A percentile compares a stretch with the other conserved stretches of the same genome.
phyloP scores from a whole-genome alignment of 306 rosid species.

The Lablab purpureus region DNA sequence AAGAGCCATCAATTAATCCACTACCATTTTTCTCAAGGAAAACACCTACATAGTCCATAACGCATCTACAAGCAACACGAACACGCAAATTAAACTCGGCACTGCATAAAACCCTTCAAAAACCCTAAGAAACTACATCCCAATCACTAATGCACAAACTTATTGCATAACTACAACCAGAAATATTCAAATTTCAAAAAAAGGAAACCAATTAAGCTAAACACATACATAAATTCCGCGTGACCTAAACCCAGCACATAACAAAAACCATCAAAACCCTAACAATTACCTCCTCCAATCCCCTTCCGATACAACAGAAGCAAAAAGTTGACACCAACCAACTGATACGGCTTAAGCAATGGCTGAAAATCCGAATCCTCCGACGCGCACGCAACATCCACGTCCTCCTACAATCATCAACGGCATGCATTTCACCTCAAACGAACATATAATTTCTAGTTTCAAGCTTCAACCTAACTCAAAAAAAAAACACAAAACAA shows the following conservation, averaged over 20 bases:
- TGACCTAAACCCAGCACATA: not conserved
- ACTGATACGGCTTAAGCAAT: constrained; percentile 87
- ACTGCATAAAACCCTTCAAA: not conserved
- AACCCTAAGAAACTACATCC: not conserved
- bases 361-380: constrained; percentile 90
- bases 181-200: not conserved
- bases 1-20: constrained; percentile 13
- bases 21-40: not conserved
- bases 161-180: constrained; percentile 22
- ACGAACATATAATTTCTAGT: constrained; percentile 1
- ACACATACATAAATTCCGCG: not conserved
- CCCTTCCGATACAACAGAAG: constrained; percentile 84
- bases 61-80: not conserved
- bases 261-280: constrained; percentile 32
- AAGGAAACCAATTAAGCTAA: not conserved
- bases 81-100: not conserved
- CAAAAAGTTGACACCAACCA: constrained; percentile 96
- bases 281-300: constrained; percentile 87
- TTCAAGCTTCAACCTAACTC: not conserved
- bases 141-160: constrained; percentile 20
- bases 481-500: not conserved
- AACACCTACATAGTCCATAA: not conserved
- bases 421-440: not conserved
- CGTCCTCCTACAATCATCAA: constrained; percentile 67
- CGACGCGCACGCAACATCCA: constrained; percentile 79